Base-by-base conservation (phyloP, 495 filamentous ascomycete species). In the Penicillium nucicola region DNA sequence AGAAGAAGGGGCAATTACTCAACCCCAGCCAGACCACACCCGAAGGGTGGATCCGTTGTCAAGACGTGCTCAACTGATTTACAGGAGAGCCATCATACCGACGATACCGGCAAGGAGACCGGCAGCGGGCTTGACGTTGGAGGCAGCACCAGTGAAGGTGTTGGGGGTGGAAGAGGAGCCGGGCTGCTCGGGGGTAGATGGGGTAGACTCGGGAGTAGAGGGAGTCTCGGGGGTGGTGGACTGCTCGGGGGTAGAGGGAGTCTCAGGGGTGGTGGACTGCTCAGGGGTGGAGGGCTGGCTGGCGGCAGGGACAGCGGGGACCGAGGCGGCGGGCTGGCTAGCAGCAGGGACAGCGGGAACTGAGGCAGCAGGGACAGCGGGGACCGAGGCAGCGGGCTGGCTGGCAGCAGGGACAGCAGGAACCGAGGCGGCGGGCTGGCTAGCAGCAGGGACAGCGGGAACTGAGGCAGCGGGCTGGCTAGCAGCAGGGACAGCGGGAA, bases 31-130 rank as follows among this genome's bases (percentile, higher is more conserved):
- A 13, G 42, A 33, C 45, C 41, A 45, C 37, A n/a, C 7, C 31
- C 1, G 18, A 13, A 35, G 38, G 35, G 25, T 41, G 45, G 52
- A 20, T 18, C 17, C 3, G 6, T 15, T 8, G 33, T 51, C 45
- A 39, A 28, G 5, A 30, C 15, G 6, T 45, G 22, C 48, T 48
- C 47, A 49, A 51, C 49, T 50, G 40, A 50, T 65, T 65, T 71
- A 74, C 50, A 74, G 63, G 39, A 74, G 50, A 53, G 63, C 66
- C 67, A 74, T 71, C 51, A 69, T 19, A 20, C 59, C 69, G 59
- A 72, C 64, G 37, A 74, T 44, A 55, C 62, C 70, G 51, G 65
- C 64, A 45, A 74, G 59, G 50, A 74, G 43, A 37, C 70, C 67
- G 45, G 48, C 65, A 33, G 64, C 56, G 45, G 70, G 70, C 64